A percentile compares a stretch with the other conserved stretches of the same genome.
phyloP scores from a whole-genome alignment of 306 rosid genomes.

The Abrus precatorius region DNA sequence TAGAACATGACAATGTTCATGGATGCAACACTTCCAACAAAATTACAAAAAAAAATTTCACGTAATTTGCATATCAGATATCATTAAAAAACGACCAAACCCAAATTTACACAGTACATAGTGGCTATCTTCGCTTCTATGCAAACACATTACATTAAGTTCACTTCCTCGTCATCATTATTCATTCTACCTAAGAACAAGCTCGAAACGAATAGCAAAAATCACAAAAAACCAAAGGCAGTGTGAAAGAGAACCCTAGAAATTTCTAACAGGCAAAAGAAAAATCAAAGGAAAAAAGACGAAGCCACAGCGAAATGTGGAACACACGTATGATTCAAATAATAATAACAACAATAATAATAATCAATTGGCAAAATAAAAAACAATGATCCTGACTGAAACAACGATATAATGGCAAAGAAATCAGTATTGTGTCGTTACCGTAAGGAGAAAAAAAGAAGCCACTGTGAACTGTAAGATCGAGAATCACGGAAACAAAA shows the following conservation, averaged over 20 bases:
- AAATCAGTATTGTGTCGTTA: neutral
- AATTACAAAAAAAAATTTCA: neutral
- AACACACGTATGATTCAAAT: neutral
- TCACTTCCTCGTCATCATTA: conserved; percentile 1
- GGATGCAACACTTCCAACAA: neutral
- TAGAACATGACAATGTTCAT: neutral
- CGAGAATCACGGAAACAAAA: conserved; percentile 14
- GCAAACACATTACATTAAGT: conserved; percentile 38
- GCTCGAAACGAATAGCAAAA: neutral
- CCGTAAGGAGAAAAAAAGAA: conserved; percentile 17
- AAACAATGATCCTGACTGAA: neutral
- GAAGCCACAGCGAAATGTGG: conserved; percentile 2
- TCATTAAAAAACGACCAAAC: conserved; percentile 11
- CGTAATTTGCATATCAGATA: neutral
- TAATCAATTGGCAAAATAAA: neutral
- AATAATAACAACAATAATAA: neutral
- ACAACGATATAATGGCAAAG: neutral
- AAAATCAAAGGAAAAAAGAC: conserved; percentile 1
- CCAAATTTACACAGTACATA: neutral
- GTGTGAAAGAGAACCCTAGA: conserved; percentile 57
- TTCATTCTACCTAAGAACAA: conserved; percentile 11
- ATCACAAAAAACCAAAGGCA: neutral
- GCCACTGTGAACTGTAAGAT: conserved; percentile 40
- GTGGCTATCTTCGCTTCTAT: neutral
- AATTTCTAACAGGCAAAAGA: conserved; percentile 22